phyloP scores from a whole-genome alignment of 192 early-diverging fungal genomes.

The Mortierella alpina region DNA sequence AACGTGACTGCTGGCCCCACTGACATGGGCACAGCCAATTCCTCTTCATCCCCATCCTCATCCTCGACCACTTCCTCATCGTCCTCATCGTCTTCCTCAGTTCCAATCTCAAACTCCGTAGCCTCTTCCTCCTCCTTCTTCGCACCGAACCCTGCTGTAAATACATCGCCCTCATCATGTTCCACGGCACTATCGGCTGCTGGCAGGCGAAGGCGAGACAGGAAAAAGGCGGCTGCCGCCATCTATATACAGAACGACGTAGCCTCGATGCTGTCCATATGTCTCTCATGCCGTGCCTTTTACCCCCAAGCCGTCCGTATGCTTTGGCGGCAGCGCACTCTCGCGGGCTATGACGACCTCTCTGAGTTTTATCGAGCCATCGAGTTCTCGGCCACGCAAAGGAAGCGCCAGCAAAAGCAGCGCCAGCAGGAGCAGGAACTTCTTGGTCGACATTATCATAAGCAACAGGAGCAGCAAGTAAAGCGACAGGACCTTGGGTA shows the following conservation, averaged over 20 bases:
- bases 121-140: background rate
- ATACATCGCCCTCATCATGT: background rate
- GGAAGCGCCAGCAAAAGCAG: constrained; percentile 42
- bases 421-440: constrained; percentile 4
- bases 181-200: background rate
- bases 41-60: constrained; percentile 6
- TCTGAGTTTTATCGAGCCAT: constrained; percentile 47
- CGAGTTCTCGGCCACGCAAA: constrained; percentile 34
- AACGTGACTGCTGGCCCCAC: no score
- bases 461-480: constrained; percentile 5
- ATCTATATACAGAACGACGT: constrained; percentile 50
- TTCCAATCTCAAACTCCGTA: background rate
- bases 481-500: constrained; percentile 24
- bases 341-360: constrained; percentile 42
- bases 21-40: no score
- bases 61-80: background rate
- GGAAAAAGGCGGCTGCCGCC: background rate
- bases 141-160: background rate
- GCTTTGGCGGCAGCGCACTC: constrained; percentile 46
- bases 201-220: constrained; percentile 18
- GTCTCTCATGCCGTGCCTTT: constrained; percentile 46
- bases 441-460: background rate
- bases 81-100: background rate
- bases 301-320: constrained; percentile 51
- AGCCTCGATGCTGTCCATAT: constrained; percentile 28